phyloP scores from a whole-genome alignment of 2,329 filamentous ascomycete genomes.

The Didymella arachidicola region DNA sequence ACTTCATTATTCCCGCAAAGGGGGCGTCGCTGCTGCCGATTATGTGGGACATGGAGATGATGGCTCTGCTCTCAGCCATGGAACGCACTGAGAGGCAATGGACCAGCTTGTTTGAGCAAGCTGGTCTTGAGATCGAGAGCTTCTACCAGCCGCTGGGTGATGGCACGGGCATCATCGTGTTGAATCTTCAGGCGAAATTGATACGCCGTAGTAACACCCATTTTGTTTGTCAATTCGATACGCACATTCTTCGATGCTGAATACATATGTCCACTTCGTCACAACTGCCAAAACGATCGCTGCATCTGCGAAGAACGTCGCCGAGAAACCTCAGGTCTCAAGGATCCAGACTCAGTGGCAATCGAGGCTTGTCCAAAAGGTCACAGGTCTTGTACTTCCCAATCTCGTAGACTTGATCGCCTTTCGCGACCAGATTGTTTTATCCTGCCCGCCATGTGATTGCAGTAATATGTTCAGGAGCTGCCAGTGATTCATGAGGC shows the following conservation, averaged over 20 bases:
- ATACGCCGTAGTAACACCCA: not conserved
- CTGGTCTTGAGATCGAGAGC: slow-evolving; percentile 14
- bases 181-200: not conserved
- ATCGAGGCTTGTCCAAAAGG: too few relatives aligned
- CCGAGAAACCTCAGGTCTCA: too few relatives aligned
- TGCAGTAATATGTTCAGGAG: too few relatives aligned
- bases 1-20: slow-evolving; percentile 18
- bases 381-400: too few relatives aligned
- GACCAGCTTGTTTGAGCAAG: slow-evolving; percentile 11
- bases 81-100: slow-evolving; percentile 19
- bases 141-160: slow-evolving; percentile 15
- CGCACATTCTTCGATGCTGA: not conserved
- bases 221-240: not conserved
- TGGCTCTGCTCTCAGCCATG: slow-evolving; percentile 16
- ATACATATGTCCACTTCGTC: not conserved
- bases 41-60: slow-evolving; percentile 24
- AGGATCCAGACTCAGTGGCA: too few relatives aligned
- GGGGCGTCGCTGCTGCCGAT: slow-evolving; percentile 5
- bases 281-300: too few relatives aligned
- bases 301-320: too few relatives aligned
- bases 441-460: too few relatives aligned
- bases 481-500: too few relatives aligned
- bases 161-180: slow-evolving; percentile 14
- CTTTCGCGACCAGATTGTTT: too few relatives aligned
- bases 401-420: too few relatives aligned